phyloP scores from a whole-genome alignment of 2,329 filamentous ascomycete genomes.

The Chalara sp. region DNA sequence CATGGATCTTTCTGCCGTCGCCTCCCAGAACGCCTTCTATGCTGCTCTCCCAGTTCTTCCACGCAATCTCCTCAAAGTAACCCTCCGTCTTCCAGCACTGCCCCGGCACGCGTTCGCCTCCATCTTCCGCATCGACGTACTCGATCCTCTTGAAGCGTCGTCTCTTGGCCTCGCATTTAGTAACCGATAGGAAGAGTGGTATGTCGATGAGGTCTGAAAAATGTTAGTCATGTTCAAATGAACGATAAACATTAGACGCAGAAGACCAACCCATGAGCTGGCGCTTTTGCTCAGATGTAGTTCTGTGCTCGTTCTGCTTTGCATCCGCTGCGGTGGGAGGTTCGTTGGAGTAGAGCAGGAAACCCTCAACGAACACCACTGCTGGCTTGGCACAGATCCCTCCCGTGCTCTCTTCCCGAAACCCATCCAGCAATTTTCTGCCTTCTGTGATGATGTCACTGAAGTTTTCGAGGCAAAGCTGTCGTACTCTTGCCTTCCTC shows the following conservation, averaged over 20 bases:
- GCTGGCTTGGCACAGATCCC: background rate
- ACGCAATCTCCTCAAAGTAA: conserved; percentile 24
- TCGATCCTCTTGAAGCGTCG: conserved; percentile 9
- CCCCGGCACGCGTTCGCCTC: conserved; percentile 11
- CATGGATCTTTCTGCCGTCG: background rate
- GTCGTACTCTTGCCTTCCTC: too few species aligned
- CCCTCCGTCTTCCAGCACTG: conserved; percentile 24
- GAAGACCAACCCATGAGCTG: background rate
- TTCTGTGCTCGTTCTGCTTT: too few species aligned
- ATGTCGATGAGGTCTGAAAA: conserved; percentile 8
- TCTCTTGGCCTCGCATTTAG: conserved; percentile 6
- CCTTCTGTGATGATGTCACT: background rate
- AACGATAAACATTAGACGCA: too few species aligned
- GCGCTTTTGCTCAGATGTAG: background rate
- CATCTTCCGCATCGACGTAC: conserved; percentile 12
- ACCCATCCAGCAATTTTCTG: background rate
- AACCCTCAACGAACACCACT: background rate
- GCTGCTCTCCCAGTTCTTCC: conserved; percentile 11
- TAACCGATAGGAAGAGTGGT: conserved; percentile 16
- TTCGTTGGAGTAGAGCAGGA: background rate
- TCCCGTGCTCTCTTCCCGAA: background rate
- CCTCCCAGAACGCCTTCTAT: conserved; percentile 12
- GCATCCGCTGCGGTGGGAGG: background rate
- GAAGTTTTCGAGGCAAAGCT: background rate
- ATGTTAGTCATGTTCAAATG: too few species aligned